phyloP scores from a whole-genome alignment of 2,329 filamentous ascomycete genomes.

The Magnaporthiopsis rhizophila region DNA sequence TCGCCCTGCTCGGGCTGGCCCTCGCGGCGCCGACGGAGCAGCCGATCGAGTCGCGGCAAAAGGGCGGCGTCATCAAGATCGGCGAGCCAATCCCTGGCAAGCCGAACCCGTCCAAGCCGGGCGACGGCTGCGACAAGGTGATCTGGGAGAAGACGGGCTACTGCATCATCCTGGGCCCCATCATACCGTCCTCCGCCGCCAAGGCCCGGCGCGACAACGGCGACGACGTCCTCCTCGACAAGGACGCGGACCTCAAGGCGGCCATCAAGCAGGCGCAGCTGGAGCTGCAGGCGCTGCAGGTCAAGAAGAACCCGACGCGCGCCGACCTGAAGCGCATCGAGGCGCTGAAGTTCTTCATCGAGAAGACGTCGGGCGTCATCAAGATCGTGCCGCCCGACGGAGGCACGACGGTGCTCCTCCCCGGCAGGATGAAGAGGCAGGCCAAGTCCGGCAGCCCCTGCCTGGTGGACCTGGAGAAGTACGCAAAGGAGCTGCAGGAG shows the following conservation, averaged over 20 bases:
- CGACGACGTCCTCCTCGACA: not conserved
- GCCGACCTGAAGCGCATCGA: conserved; percentile 3
- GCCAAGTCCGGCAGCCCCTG: not conserved
- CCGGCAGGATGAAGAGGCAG: conserved; percentile 1
- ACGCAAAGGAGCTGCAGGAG: conserved; percentile 2
- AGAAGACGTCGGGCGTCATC: conserved; percentile 2
- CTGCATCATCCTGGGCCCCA: conserved; percentile 3
- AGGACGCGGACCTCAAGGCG: not conserved
- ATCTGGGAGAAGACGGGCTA: conserved; percentile 4
- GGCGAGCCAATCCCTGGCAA: not conserved
- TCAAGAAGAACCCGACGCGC: not conserved
- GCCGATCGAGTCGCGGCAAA: not conserved
- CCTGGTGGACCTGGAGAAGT: conserved; percentile 4
- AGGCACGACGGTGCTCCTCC: conserved; percentile 1
- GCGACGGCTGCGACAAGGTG: not conserved
- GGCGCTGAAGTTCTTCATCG: conserved; percentile 2
- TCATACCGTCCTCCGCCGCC: not conserved
- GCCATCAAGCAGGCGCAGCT: conserved; percentile 5
- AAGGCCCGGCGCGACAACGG: not conserved
- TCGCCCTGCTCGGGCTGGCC: conserved; percentile 3
- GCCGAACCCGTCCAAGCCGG: not conserved
- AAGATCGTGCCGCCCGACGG: not conserved
- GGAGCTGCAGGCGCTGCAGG: conserved; percentile 4
- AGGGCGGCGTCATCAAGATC: not conserved
- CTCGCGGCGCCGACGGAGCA: conserved; percentile 3